A percentile compares a stretch with the other conserved stretches of the same genome.
phyloP scores from a whole-genome alignment of 2,329 filamentous ascomycete species.

The Verticillium alfalfae region DNA sequence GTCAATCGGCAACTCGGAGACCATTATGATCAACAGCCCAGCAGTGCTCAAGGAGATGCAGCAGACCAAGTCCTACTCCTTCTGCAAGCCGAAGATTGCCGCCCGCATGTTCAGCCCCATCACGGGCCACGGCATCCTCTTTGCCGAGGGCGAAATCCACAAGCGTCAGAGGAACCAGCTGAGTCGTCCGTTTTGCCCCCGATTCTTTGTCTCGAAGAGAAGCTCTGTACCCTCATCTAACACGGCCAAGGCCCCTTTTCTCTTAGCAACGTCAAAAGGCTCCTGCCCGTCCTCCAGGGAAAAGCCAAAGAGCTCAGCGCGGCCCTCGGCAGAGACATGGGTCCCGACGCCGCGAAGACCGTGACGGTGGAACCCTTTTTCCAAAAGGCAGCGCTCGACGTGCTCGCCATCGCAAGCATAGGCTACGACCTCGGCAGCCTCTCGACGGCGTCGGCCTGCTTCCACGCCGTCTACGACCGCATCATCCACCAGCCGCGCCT shows the following conservation, averaged over 20 bases:
- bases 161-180: conserved; percentile 26
- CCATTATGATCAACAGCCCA: conserved; percentile 28
- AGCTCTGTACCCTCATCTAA: neutral
- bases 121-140: conserved; percentile 26
- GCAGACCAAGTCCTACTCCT: conserved; percentile 31
- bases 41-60: conserved; percentile 28
- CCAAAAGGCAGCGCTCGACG: conserved; percentile 24
- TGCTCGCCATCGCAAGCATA: conserved; percentile 24
- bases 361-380: conserved; percentile 23
- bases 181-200: conserved; percentile 7
- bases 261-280: conserved; percentile 25
- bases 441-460: conserved; percentile 13
- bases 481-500: conserved; percentile 21
- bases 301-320: conserved; percentile 22
- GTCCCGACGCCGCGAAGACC: conserved; percentile 10
- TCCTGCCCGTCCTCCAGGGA: conserved; percentile 27
- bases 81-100: conserved; percentile 28
- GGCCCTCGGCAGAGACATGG: conserved; percentile 21
- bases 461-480: conserved; percentile 22
- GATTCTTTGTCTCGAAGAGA: neutral
- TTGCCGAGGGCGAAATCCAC: conserved; percentile 28
- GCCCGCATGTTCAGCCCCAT: conserved; percentile 26
- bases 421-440: conserved; percentile 25
- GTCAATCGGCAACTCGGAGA: conserved; percentile 26
- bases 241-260: conserved; percentile 25